phyloP scores from a whole-genome alignment of 2,329 filamentous ascomycete species.

The Paracoccidioides lutzii region DNA sequence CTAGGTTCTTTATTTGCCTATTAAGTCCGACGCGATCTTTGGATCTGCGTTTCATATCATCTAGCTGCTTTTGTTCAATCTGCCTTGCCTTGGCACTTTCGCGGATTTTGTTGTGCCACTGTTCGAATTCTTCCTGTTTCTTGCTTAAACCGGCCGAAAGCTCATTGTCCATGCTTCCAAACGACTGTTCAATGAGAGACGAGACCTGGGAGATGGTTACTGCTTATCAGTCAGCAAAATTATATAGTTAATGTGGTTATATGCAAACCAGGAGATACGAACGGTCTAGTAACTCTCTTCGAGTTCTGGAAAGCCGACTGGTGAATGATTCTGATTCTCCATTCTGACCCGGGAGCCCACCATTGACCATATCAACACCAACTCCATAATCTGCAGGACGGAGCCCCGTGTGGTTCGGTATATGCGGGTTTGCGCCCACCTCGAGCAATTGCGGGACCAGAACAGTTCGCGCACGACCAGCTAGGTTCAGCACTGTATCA shows the following conservation, averaged over 20 bases:
- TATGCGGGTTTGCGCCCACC: slow-evolving; percentile 84
- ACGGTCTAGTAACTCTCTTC: slow-evolving; percentile 35
- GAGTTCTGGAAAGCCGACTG: slow-evolving; percentile 32
- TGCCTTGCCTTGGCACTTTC: slow-evolving; percentile 67
- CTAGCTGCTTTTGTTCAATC: slow-evolving; percentile 61
- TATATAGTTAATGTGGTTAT: not conserved
- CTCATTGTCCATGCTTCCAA: slow-evolving; percentile 63
- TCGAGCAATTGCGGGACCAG: slow-evolving; percentile 96
- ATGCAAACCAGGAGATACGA: slow-evolving; percentile 9
- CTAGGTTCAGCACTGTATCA: slow-evolving; percentile 89
- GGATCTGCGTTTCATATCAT: slow-evolving; percentile 54
- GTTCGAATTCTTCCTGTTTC: slow-evolving; percentile 73
- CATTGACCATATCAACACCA: slow-evolving; percentile 49
- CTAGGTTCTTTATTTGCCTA: slow-evolving; percentile 65
- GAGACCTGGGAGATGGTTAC: slow-evolving; percentile 27
- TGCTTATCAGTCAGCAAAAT: slow-evolving; percentile 25
- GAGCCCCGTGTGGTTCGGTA: slow-evolving; percentile 79
- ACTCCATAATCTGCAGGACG: slow-evolving; percentile 91
- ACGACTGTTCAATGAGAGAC: slow-evolving; percentile 65
- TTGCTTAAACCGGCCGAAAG: slow-evolving; percentile 69
- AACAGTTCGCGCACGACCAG: slow-evolving; percentile 84
- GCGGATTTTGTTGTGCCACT: slow-evolving; percentile 66
- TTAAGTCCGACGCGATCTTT: slow-evolving; percentile 51
- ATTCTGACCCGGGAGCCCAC: slow-evolving; percentile 32
- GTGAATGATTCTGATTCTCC: slow-evolving; percentile 33